These are phyloP conservation scores for Lactifluus subvellereus DNA, from an alignment of 768 basidiomycete genomes.

Conservation along the genomic window DNA sequence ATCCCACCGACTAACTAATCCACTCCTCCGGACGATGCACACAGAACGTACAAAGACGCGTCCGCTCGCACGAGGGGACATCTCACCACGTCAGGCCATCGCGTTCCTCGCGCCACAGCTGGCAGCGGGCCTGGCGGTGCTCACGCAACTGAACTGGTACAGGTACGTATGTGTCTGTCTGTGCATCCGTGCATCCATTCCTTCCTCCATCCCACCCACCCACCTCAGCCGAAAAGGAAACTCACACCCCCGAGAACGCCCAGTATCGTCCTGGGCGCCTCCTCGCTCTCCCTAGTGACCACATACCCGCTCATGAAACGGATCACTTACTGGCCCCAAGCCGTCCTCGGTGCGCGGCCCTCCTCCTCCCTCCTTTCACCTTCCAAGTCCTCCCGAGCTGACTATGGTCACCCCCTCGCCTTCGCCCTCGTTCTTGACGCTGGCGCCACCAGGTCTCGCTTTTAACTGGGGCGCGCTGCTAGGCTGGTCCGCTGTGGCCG, in stretches of 20 bases:
- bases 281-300: slow-evolving; percentile 81
- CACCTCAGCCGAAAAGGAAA: background rate
- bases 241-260: background rate
- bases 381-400: too few species aligned
- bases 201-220: background rate
- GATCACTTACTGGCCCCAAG: slow-evolving; percentile 94
- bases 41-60: slow-evolving; percentile 81
- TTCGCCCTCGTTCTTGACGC: background rate
- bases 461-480: slow-evolving; percentile 98
- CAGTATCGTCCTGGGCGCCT: slow-evolving; percentile 88
- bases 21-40: background rate
- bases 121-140: slow-evolving; percentile 71
- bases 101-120: slow-evolving; percentile 81
- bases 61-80: slow-evolving; percentile 80
- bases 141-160: slow-evolving; percentile 92
- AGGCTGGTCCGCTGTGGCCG: slow-evolving; percentile 93
- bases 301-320: slow-evolving; percentile 97
- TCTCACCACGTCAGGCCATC: slow-evolving; percentile 69
- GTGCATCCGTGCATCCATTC: background rate
- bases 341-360: slow-evolving; percentile 68
- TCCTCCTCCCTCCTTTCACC: background rate
- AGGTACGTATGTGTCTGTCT: slow-evolving; percentile 47
- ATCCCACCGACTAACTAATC: background rate
- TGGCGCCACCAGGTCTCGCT: slow-evolving; percentile 57
- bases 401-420: background rate